Evolutionary conservation across 2,329 filamentous ascomycete genomes (phyloP).

Genomic region (Fusarium globosum): DNA sequence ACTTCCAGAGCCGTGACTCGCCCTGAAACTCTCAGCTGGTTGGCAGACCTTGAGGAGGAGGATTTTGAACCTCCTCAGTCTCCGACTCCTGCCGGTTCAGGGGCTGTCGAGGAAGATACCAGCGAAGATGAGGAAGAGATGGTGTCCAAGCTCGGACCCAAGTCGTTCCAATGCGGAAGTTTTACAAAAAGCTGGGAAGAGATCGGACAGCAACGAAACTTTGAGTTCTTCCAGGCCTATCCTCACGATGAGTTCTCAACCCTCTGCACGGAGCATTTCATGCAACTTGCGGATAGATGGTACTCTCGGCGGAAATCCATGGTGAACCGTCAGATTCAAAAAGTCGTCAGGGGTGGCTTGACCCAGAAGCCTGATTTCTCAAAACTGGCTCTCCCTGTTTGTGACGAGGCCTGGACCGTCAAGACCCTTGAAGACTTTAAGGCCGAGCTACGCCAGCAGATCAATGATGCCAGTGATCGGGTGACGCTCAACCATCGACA

Average conservation of each 20-base stretch:
- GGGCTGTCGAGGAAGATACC: neutral
- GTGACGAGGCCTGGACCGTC: slow-evolving; percentile 11
- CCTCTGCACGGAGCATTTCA: slow-evolving; percentile 27
- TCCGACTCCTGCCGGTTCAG: neutral
- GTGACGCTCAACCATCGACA: neutral
- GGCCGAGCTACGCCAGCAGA: neutral
- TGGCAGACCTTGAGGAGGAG: neutral
- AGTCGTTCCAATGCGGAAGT: slow-evolving; percentile 16
- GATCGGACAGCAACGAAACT: neutral
- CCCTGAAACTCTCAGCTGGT: neutral
- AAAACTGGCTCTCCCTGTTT: slow-evolving; percentile 14
- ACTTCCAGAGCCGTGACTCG: neutral
- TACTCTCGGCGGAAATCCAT: slow-evolving; percentile 10
- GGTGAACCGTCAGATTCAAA: neutral
- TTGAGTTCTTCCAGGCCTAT: slow-evolving; percentile 35
- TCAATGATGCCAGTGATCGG: neutral
- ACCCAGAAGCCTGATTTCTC: slow-evolving; percentile 11
- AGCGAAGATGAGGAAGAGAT: neutral
- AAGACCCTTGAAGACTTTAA: slow-evolving; percentile 5
- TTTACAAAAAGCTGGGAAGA: neutral
- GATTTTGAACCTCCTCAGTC: neutral
- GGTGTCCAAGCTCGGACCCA: neutral
- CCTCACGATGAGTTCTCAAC: slow-evolving; percentile 32
- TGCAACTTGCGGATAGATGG: slow-evolving; percentile 27
- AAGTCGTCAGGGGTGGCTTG: neutral